A percentile compares a stretch with the other conserved stretches of the same genome.
These are phyloP conservation scores for Crucibulum laeve DNA, from an alignment of 768 basidiomycete genomes.

Conservation along the genomic window DNA sequence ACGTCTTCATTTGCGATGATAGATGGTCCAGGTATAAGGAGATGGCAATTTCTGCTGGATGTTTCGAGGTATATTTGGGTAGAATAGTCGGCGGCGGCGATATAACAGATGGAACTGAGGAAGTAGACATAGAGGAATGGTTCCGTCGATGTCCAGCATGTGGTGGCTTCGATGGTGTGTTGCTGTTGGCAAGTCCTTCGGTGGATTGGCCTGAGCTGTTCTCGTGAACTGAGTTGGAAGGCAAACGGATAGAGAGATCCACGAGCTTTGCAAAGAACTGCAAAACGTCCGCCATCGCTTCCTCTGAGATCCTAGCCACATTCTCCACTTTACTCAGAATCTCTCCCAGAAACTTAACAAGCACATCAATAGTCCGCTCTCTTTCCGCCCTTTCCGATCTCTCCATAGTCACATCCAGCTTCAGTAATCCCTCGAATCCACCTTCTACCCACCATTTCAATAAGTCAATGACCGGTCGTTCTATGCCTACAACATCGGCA, in stretches of 20 bases:
- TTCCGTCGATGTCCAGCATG: constrained; percentile 50
- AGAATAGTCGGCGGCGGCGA: constrained; percentile 20
- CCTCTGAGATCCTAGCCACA: constrained; percentile 56
- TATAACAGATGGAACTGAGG: constrained; percentile 29
- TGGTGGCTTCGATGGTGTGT: constrained; percentile 16
- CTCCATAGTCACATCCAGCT: constrained; percentile 25
- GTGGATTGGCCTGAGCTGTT: constrained; percentile 27
- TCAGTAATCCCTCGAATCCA: constrained; percentile 51
- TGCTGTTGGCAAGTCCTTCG: constrained; percentile 16
- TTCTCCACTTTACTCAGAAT: constrained; percentile 49
- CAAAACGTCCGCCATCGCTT: constrained; percentile 51
- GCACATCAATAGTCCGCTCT: constrained; percentile 58
- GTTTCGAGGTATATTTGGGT: constrained; percentile 23
- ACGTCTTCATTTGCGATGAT: constrained; percentile 51
- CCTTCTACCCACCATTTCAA: constrained; percentile 64
- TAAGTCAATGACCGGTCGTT: constrained; percentile 48
- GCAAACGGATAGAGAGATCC: constrained; percentile 43
- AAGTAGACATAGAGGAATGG: constrained; percentile 55
- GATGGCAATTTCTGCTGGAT: constrained; percentile 61
- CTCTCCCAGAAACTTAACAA: constrained; percentile 53
- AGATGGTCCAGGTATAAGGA: constrained; percentile 63
- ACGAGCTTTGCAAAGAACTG: constrained; percentile 58
- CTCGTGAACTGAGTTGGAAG: constrained; percentile 8
- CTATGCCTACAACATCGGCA: constrained; percentile 59
- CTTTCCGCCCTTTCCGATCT: constrained; percentile 47